These are phyloP conservation scores for Solanum ahanhuiri DNA, from an alignment of 257 asterid genomes.

Conservation along the genomic window DNA sequence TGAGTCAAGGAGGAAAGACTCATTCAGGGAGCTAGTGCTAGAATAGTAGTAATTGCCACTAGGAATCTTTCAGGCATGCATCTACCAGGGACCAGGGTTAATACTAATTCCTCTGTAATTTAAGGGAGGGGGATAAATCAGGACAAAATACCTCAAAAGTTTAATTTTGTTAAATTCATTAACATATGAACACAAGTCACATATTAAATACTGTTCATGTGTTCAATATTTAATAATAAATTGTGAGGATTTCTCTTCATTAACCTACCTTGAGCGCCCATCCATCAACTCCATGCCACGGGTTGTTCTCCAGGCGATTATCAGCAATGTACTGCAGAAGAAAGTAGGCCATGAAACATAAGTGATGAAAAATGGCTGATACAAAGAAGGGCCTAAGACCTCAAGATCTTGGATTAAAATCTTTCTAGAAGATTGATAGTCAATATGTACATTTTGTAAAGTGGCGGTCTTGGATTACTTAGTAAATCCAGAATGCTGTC, in stretches of 20 bases:
- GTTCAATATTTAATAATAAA: background rate
- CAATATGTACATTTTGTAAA: background rate
- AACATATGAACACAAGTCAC: background rate
- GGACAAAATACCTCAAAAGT: background rate
- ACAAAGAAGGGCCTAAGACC: background rate
- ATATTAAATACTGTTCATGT: background rate
- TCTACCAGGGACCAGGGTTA: background rate
- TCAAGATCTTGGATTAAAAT: background rate
- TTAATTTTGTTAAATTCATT: background rate
- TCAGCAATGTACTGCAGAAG: constrained; percentile 76
- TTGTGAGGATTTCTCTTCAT: background rate
- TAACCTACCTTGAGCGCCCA: constrained; percentile 75
- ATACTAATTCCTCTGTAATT: background rate
- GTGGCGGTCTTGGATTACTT: background rate
- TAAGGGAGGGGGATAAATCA: background rate
- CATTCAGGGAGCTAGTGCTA: background rate
- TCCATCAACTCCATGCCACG: constrained; percentile 77
- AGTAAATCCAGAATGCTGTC: background rate
- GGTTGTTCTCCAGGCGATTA: constrained; percentile 52
- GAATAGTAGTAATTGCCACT: background rate
- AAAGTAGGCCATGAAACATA: background rate
- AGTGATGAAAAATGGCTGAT: background rate
- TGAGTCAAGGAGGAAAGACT: background rate
- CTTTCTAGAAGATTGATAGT: background rate
- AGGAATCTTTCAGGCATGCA: background rate